Conservation (phyloP, 192 early-diverging fungal species). For the Gigaspora rosea region DNA sequence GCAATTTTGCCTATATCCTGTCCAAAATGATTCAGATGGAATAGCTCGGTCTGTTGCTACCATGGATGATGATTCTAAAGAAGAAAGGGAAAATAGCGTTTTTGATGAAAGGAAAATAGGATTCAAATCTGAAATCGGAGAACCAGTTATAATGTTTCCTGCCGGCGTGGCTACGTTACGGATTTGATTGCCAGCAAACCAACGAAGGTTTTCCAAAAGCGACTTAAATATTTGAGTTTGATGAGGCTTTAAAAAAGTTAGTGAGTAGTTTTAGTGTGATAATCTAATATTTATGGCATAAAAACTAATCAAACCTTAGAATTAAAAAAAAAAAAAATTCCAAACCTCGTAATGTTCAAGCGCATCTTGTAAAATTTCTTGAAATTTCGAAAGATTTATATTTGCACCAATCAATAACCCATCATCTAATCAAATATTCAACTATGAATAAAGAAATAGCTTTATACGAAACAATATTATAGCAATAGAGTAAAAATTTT, state of each 20-base stretch:
- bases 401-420: slow-evolving; percentile 67
- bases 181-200: slow-evolving; percentile 85
- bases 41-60: slow-evolving; percentile 43
- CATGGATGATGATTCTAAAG: slow-evolving; percentile 27
- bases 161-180: slow-evolving; percentile 84
- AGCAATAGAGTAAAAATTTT: neutral
- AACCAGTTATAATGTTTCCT: slow-evolving; percentile 87
- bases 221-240: slow-evolving; percentile 64
- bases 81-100: slow-evolving; percentile 53
- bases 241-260: slow-evolving; percentile 10
- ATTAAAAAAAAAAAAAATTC: neutral
- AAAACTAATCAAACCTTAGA: neutral
- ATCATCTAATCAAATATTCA: slow-evolving; percentile 13
- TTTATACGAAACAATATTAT: neutral
- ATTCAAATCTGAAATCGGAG: slow-evolving; percentile 87
- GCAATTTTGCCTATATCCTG: slow-evolving; percentile 81
- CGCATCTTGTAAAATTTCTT: slow-evolving; percentile 48
- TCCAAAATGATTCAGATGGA: slow-evolving; percentile 72
- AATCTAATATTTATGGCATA: too few species aligned
- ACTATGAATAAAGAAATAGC: neutral
- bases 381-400: slow-evolving; percentile 65
- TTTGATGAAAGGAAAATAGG: slow-evolving; percentile 77
- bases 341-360: slow-evolving; percentile 34
- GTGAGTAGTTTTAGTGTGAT: neutral
- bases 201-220: slow-evolving; percentile 70